Conservation (phyloP, 352 stramenopile genomes). For the Thraustochytrium striatum region DNA sequence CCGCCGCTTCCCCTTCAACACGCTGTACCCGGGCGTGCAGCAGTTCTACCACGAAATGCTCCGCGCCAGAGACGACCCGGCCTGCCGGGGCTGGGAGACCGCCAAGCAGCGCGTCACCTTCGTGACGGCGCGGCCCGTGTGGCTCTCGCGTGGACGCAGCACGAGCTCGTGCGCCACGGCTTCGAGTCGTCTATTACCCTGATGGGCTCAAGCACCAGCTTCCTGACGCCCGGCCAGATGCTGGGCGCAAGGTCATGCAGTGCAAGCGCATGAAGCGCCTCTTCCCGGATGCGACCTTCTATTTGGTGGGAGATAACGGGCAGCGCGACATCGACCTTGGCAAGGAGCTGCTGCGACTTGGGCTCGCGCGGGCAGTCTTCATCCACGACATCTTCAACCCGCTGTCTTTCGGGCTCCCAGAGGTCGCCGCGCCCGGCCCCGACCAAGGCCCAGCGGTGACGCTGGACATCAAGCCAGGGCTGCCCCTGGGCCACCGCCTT, state of each 20-base stretch:
- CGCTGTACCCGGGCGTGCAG: slow-evolving; percentile 35
- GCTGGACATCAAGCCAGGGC: neutral
- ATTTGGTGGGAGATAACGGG: slow-evolving; percentile 32
- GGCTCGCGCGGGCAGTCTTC: slow-evolving; percentile 31
- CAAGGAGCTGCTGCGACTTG: slow-evolving; percentile 27
- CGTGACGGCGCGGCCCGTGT: slow-evolving; percentile 28
- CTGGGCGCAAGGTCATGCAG: slow-evolving; percentile 20
- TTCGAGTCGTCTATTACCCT: slow-evolving; percentile 12
- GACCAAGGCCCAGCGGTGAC: neutral
- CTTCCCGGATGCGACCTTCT: slow-evolving; percentile 23
- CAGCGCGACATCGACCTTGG: slow-evolving; percentile 43
- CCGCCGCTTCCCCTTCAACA: slow-evolving; percentile 32
- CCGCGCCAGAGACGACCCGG: neutral
- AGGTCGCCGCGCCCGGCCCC: neutral
- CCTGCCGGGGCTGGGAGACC: neutral
- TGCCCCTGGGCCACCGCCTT: slow-evolving; percentile 6
- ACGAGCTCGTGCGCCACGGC: slow-evolving; percentile 5
- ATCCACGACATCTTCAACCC: slow-evolving; percentile 46
- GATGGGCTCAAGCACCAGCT: slow-evolving; percentile 14
- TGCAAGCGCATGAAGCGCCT: neutral
- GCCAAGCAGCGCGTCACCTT: slow-evolving; percentile 36
- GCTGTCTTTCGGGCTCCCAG: slow-evolving; percentile 2
- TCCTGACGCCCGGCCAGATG: slow-evolving; percentile 32
- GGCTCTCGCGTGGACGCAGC: slow-evolving; percentile 29
- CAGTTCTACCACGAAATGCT: slow-evolving; percentile 46